A percentile compares a stretch with the other conserved stretches of the same genome.
Evolutionary conservation across 2,329 filamentous ascomycete genomes (phyloP).

Genomic region (Magnaporthales sp.): DNA sequence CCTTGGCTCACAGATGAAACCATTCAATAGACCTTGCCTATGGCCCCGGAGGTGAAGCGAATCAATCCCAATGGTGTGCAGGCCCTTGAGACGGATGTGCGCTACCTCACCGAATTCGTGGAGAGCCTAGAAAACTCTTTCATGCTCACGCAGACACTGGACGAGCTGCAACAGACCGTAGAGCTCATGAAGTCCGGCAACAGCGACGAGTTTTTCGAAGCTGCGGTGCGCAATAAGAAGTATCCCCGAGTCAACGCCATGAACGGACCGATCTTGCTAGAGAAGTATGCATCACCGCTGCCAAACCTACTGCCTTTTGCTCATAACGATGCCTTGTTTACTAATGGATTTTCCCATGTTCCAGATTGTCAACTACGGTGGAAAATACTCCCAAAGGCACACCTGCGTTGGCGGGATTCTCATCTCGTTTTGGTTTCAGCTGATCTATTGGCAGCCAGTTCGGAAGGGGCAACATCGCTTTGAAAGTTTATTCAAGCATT

Average conservation of each 20-base stretch:
- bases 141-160: slow-evolving; percentile 81
- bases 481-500: neutral
- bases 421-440: slow-evolving; percentile 65
- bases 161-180: slow-evolving; percentile 90
- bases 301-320: neutral
- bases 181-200: slow-evolving; percentile 81
- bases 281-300: slow-evolving; percentile 56
- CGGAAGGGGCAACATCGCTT: neutral
- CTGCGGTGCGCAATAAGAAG: slow-evolving; percentile 81
- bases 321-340: neutral
- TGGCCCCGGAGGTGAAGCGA: slow-evolving; percentile 69
- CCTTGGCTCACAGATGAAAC: neutral
- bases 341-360: slow-evolving; percentile 15
- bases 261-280: slow-evolving; percentile 80
- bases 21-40: slow-evolving; percentile 54
- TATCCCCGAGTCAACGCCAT: slow-evolving; percentile 88
- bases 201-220: slow-evolving; percentile 94
- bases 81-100: slow-evolving; percentile 73
- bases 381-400: slow-evolving; percentile 50
- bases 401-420: slow-evolving; percentile 61
- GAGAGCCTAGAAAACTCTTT: slow-evolving; percentile 72
- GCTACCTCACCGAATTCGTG: slow-evolving; percentile 80
- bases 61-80: slow-evolving; percentile 84
- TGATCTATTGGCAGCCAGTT: slow-evolving; percentile 14
- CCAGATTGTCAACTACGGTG: slow-evolving; percentile 55